A percentile compares a stretch with the other conserved stretches of the same genome.
These are phyloP conservation scores for Clavispora vitiphila DNA, from an alignment of 805 yeast species.

Conservation along the genomic window DNA sequence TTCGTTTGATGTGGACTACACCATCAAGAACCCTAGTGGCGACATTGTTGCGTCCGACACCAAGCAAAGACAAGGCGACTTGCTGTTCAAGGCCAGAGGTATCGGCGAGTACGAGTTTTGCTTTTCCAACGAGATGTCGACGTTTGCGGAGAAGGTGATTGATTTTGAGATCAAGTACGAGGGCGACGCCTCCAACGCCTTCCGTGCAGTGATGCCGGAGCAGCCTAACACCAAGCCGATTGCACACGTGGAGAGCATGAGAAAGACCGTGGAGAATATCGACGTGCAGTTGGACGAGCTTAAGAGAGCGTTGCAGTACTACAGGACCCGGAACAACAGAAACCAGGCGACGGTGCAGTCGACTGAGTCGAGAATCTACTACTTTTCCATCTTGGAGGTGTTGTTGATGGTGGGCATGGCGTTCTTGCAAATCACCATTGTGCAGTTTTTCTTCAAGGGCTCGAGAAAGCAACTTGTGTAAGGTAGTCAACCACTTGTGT, in stretches of 20 bases:
- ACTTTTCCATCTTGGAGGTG: constrained; percentile 69
- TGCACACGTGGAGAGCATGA: constrained; percentile 50
- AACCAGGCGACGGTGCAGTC: constrained; percentile 84
- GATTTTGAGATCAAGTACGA: constrained; percentile 71
- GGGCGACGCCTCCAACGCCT: constrained; percentile 34
- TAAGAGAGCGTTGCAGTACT: constrained; percentile 64
- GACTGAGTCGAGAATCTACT: constrained; percentile 73
- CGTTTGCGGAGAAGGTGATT: constrained; percentile 75
- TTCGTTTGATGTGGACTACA: constrained; percentile 72
- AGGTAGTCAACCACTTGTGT: background rate
- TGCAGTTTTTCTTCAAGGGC: constrained; percentile 67
- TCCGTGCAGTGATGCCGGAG: constrained; percentile 60
- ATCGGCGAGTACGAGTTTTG: constrained; percentile 86
- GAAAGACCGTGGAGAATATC: constrained; percentile 50
- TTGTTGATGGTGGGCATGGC: constrained; percentile 73
- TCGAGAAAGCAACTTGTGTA: constrained; percentile 63
- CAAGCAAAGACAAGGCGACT: constrained; percentile 76
- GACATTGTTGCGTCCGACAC: constrained; percentile 47
- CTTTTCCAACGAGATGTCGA: constrained; percentile 75
- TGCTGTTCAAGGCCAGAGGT: constrained; percentile 57
- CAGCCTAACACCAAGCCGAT: constrained; percentile 44
- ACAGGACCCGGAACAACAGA: constrained; percentile 85
- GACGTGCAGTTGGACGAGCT: constrained; percentile 56
- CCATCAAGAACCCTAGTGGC: constrained; percentile 54
- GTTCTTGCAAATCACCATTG: constrained; percentile 58